These are phyloP conservation scores for Pseudopyricularia javanii DNA, from an alignment of 2,329 filamentous ascomycete species.

Conservation along the genomic window DNA sequence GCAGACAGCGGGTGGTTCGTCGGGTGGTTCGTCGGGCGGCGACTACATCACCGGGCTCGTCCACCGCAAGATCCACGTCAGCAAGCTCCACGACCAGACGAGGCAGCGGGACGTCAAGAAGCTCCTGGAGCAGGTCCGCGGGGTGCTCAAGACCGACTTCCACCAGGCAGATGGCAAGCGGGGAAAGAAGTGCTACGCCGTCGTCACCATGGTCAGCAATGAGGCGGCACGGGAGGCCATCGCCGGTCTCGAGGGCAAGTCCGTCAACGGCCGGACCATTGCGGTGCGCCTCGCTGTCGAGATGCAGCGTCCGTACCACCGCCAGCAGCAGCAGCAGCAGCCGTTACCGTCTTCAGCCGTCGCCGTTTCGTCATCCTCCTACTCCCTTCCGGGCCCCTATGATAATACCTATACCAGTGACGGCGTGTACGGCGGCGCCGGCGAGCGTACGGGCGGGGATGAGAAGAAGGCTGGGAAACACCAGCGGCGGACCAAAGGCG, in stretches of 20 bases:
- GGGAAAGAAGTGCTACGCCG: neutral
- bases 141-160: neutral
- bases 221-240: neutral
- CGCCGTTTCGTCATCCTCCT: neutral
- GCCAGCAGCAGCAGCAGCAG: constrained; percentile 1
- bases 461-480: neutral
- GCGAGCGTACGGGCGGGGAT: neutral
- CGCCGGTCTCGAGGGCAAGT: neutral
- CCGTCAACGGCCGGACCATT: neutral
- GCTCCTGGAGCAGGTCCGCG: neutral
- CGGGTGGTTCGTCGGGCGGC: neutral
- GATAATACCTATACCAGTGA: neutral
- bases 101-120: neutral
- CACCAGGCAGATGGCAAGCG: neutral
- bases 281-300: constrained; percentile 2
- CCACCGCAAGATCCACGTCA: neutral
- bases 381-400: neutral
- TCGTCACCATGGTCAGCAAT: neutral
- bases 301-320: constrained; percentile 1
- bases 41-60: neutral
- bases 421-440: neutral
- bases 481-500: neutral
- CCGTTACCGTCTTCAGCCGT: neutral
- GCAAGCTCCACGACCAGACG: neutral
- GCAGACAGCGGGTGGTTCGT: neutral